These are phyloP conservation scores for Rhododendron vialii DNA, from an alignment of 148 eudicot genomes.

Conservation along the genomic window DNA sequence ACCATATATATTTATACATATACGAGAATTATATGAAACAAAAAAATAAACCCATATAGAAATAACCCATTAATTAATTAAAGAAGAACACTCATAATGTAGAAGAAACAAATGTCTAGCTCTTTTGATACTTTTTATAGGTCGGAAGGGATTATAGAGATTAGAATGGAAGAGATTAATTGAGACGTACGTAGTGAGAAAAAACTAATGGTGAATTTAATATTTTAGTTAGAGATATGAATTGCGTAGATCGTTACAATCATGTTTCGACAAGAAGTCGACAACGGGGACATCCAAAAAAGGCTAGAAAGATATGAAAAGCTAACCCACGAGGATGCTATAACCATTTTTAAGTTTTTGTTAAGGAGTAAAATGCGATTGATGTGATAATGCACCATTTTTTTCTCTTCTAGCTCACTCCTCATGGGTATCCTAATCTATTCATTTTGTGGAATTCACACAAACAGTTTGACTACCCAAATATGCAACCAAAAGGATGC, in stretches of 20 bases:
- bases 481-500: background rate
- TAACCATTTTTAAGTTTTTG: background rate
- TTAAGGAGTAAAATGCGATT: background rate
- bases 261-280: background rate
- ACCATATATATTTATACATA: no score
- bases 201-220: background rate
- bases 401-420: background rate
- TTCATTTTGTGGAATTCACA: background rate
- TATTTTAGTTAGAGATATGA: background rate
- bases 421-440: background rate
- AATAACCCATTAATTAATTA: no score
- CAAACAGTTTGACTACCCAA: background rate
- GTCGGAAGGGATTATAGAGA: background rate
- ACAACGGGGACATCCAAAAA: background rate
- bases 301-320: background rate
- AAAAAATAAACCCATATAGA: no score
- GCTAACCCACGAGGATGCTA: background rate
- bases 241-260: background rate
- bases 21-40: no score
- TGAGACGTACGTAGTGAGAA: background rate
- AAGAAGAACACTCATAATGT: background rate
- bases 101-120: background rate
- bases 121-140: background rate
- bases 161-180: background rate
- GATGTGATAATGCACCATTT: background rate